These are phyloP conservation scores for Diaporthe velutina DNA, from an alignment of 2,329 filamentous ascomycete genomes.

Conservation along the genomic window DNA sequence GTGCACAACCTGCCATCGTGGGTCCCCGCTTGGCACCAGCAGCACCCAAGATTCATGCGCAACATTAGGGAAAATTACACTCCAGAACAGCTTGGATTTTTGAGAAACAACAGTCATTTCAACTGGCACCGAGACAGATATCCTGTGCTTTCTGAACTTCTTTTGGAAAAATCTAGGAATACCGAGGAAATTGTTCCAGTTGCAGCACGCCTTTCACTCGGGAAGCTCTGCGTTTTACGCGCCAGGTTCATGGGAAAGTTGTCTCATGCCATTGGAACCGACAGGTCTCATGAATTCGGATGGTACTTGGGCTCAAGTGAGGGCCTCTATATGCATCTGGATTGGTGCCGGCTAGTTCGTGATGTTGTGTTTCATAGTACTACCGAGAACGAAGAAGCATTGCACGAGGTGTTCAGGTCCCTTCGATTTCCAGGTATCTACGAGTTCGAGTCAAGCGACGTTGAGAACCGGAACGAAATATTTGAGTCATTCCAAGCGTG, in stretches of 20 bases:
- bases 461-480: fast-evolving
- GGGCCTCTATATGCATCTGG: background rate
- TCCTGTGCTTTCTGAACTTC: background rate
- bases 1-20: background rate
- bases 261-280: background rate
- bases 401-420: background rate
- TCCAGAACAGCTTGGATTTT: too few species aligned
- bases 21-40: slow-evolving; percentile 18
- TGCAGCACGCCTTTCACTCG: background rate
- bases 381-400: background rate
- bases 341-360: background rate
- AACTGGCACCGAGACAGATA: background rate
- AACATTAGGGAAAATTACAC: background rate
- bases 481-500: background rate
- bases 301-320: background rate
- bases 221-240: background rate
- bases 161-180: background rate
- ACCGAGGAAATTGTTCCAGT: background rate
- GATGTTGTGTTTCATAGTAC: too few species aligned
- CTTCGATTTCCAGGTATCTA: background rate
- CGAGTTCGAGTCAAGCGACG: background rate
- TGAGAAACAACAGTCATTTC: background rate
- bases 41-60: background rate
- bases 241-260: background rate
- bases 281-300: background rate